These are phyloP conservation scores for Blastobotrys capitulatus DNA, from an alignment of 1,139 yeast species.

Conservation along the genomic window DNA sequence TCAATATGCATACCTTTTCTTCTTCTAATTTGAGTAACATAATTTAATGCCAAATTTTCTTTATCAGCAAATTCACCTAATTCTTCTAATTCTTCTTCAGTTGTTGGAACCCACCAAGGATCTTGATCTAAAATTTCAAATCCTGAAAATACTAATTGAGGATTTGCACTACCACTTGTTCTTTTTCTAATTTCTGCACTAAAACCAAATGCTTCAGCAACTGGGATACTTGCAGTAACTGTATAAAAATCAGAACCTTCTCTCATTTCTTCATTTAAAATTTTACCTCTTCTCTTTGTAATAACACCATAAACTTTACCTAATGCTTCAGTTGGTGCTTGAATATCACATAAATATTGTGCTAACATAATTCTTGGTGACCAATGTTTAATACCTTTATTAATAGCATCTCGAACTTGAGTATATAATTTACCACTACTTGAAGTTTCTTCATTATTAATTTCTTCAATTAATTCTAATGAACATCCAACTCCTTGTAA, in stretches of 20 bases:
- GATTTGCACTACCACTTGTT: slow-evolving; percentile 96
- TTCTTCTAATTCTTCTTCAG: slow-evolving; percentile 93
- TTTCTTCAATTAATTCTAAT: slow-evolving; percentile 34
- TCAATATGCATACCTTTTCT: slow-evolving; percentile 88
- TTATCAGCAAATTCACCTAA: slow-evolving; percentile 89
- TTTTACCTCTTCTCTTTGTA: slow-evolving; percentile 79
- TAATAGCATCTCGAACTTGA: slow-evolving; percentile 67
- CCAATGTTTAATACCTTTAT: slow-evolving; percentile 64
- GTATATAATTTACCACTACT: slow-evolving; percentile 69
- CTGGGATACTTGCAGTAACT: slow-evolving; percentile 81
- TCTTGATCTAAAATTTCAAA: slow-evolving; percentile 82
- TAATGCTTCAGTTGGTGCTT: slow-evolving; percentile 87
- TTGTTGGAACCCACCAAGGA: slow-evolving; percentile 99
- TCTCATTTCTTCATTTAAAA: slow-evolving; percentile 88
- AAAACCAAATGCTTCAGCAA: slow-evolving; percentile 94
- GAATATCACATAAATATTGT: slow-evolving; percentile 90
- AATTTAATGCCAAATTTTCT: slow-evolving; percentile 82
- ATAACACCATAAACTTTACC: slow-evolving; percentile 96
- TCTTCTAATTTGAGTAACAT: slow-evolving; percentile 75
- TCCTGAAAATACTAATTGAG: slow-evolving; percentile 88
- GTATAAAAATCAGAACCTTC: slow-evolving; percentile 97
- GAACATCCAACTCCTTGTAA: slow-evolving; percentile 72
- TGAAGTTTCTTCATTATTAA: slow-evolving; percentile 26
- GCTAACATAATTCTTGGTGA: slow-evolving; percentile 90
- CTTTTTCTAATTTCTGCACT: slow-evolving; percentile 90